These are phyloP conservation scores for Cajanus cajan DNA, from an alignment of 306 rosid genomes.

Conservation along the genomic window DNA sequence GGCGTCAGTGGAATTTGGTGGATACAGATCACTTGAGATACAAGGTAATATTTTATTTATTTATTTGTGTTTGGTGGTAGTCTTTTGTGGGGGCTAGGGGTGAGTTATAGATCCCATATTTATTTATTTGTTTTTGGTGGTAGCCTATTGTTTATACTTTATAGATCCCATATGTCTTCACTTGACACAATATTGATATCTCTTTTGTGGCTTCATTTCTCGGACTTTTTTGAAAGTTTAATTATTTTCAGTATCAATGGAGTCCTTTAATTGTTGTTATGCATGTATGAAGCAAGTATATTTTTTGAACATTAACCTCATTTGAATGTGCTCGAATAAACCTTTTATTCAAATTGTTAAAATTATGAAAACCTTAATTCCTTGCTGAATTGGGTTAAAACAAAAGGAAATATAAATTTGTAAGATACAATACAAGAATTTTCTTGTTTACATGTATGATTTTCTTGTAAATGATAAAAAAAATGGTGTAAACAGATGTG, in stretches of 20 bases:
- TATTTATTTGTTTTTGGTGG: too few relatives aligned
- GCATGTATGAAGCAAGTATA: neutral
- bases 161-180: neutral
- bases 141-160: too few relatives aligned
- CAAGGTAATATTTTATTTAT: slow-evolving; percentile 46
- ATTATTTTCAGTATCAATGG: neutral
- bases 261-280: neutral
- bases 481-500: neutral
- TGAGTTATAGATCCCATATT: neutral
- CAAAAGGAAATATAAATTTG: neutral
- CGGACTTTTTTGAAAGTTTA: neutral
- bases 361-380: neutral
- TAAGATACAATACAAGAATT: neutral
- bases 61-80: neutral
- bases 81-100: neutral
- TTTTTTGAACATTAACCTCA: neutral
- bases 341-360: neutral
- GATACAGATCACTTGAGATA: slow-evolving; percentile 89
- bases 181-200: slow-evolving; percentile 4
- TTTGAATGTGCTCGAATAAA: neutral
- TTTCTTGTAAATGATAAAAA: neutral
- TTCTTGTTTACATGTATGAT: neutral
- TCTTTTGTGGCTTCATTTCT: slow-evolving; percentile 29
- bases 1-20: slow-evolving; percentile 90
- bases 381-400: neutral